Base-by-base conservation (phyloP, 805 yeast species). In the Maudiozyma barnettii region DNA sequence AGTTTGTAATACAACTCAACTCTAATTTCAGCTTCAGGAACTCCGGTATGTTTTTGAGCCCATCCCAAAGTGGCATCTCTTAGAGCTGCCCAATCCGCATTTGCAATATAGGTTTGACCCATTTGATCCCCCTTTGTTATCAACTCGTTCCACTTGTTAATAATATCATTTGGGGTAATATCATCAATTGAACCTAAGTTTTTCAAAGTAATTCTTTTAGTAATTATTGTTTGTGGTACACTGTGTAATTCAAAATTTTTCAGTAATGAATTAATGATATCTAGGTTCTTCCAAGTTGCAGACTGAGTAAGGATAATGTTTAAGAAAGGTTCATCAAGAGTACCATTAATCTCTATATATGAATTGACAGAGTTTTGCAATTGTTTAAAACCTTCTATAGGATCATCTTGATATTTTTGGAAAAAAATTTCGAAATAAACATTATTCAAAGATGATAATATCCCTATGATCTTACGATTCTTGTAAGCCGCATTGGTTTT, bases 61-160 rank as follows among this genome's bases (percentile, higher is more conserved):
- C 58, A 57, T 3, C 55, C 50, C 7, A 61, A 49, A 1, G 91
- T 84, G 19, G 90, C 85, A 61, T 81, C 87, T 67, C 89, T 77
- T 46, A 84, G 63, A 2, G 89, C 82, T 22, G 85, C 81, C 89
- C 89, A 84, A 65, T 83, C 89, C 10, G 90, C 90, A 61, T 78
- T 79, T 4, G 89, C 87, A 55, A 84, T 79, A 60, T 78, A 81
- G 21, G 60, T 64, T 63, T 74, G 76, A 8, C 78, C 77, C 45
- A 69, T 71, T 36, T 61, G 60, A 21, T 73, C 74, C 49, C 78
- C 77, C 53, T 76, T 72, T 30, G 48, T 41, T 26, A 79, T 59
- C 31, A 75, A 62, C 40, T 74, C 73, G 49, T 70, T 65, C 86
- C 86, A 81, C 50, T 67, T 69, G n/a, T 60, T 52, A 51, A 77